These are phyloP conservation scores for Cruciata laevipes DNA, from an alignment of 257 asterid species.

Conservation along the genomic window DNA sequence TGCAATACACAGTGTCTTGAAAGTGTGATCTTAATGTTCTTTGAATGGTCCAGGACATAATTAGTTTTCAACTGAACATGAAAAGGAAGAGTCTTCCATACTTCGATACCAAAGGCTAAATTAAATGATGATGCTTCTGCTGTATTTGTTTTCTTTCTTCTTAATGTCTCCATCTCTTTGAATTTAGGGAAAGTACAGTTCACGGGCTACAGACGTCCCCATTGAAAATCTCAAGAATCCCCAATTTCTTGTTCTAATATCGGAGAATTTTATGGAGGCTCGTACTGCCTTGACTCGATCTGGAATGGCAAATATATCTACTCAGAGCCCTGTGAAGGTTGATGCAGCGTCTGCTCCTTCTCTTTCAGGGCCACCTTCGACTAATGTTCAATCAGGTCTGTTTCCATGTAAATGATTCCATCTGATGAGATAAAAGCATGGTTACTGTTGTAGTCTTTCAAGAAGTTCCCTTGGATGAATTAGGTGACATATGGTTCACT, in stretches of 20 bases:
- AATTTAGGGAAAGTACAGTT: constrained; percentile 67
- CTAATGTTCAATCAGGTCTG: constrained; percentile 59
- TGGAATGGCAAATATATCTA: constrained; percentile 52
- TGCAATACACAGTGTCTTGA: background rate
- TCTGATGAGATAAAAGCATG: background rate
- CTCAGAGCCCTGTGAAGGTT: constrained; percentile 68
- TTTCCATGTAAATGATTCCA: background rate
- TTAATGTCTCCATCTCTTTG: constrained; percentile 13
- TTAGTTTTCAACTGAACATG: background rate
- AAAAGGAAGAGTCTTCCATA: background rate
- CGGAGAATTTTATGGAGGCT: constrained; percentile 76
- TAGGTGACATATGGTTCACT: background rate
- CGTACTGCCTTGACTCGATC: constrained; percentile 59
- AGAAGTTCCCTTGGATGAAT: background rate
- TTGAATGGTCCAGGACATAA: background rate
- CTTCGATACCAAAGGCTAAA: background rate
- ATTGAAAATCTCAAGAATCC: constrained; percentile 70
- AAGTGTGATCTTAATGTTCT: background rate
- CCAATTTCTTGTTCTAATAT: constrained; percentile 74
- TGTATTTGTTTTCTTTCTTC: background rate
- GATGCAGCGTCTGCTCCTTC: constrained; percentile 53
- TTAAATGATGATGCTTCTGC: background rate
- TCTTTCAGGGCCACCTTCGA: constrained; percentile 51
- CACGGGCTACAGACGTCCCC: constrained; percentile 55
- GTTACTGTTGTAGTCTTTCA: background rate